Percentiles rank a stretch among this genome's conserved stretches.
Conservation (phyloP, 441 rosid species). For the Macaranga tanarius region DNA sequence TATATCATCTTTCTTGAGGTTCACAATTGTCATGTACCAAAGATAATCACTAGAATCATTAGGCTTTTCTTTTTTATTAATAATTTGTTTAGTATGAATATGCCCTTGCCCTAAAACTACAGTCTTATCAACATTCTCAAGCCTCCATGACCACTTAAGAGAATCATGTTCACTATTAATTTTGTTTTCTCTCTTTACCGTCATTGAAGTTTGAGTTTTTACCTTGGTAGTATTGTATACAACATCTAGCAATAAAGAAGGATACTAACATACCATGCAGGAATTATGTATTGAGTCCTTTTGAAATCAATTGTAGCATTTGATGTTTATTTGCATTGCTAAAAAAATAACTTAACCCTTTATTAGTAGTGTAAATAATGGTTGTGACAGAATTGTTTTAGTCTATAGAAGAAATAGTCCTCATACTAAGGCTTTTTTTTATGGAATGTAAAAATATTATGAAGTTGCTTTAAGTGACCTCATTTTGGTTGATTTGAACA, state of each 20-base stretch:
- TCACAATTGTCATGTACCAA: slow-evolving; percentile 66
- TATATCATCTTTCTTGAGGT: slow-evolving; percentile 16
- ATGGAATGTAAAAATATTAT: slow-evolving; percentile 13
- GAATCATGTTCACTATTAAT: slow-evolving; percentile 38
- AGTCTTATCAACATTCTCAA: slow-evolving; percentile 33
- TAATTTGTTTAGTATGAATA: slow-evolving; percentile 11
- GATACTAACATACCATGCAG: slow-evolving; percentile 65
- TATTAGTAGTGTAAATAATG: slow-evolving; percentile 39
- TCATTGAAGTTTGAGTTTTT: slow-evolving; percentile 51
- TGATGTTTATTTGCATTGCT: slow-evolving; percentile 37
- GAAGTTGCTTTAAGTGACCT: slow-evolving; percentile 14
- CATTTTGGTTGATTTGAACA: slow-evolving; percentile 13
- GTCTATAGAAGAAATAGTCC: not conserved
- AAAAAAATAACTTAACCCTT: slow-evolving; percentile 51
- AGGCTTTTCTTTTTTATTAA: slow-evolving; percentile 58
- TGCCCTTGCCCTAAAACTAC: slow-evolving; percentile 3
- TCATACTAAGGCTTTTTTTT: slow-evolving; percentile 5
- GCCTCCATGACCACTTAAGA: slow-evolving; percentile 69
- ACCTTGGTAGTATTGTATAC: slow-evolving; percentile 59
- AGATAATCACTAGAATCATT: slow-evolving; percentile 64
- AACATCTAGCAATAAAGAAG: slow-evolving; percentile 50
- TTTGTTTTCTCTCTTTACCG: slow-evolving; percentile 45
- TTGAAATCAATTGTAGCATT: slow-evolving; percentile 38
- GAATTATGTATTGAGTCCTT: slow-evolving; percentile 36
- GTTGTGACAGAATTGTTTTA: slow-evolving; percentile 7